Conservation (phyloP, 257 asterid species). For the Osmanthus fragrans region DNA sequence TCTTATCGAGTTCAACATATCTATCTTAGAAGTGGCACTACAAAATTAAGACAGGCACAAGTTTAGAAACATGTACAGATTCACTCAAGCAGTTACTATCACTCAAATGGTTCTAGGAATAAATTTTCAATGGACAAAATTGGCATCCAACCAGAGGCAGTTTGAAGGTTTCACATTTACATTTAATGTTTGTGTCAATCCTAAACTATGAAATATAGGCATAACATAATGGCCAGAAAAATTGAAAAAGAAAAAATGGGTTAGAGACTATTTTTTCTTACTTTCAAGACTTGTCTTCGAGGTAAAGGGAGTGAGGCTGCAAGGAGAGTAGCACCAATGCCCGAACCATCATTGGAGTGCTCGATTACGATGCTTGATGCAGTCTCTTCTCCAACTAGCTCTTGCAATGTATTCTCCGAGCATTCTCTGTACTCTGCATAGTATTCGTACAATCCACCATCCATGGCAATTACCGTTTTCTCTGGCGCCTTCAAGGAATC, state of each 20-base stretch:
- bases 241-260: background rate
- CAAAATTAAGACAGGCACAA: no score
- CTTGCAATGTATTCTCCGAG: slow-evolving; percentile 56
- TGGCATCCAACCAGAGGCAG: background rate
- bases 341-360: slow-evolving; percentile 88
- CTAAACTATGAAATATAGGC: background rate
- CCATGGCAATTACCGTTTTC: slow-evolving; percentile 77
- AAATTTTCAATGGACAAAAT: background rate
- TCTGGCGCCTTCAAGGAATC: slow-evolving; percentile 41
- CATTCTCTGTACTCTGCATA: slow-evolving; percentile 61
- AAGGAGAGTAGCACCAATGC: slow-evolving; percentile 89
- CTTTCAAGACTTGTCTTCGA: slow-evolving; percentile 19
- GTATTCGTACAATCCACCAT: slow-evolving; percentile 82
- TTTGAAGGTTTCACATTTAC: background rate
- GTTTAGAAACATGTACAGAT: no score
- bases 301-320: slow-evolving; percentile 71
- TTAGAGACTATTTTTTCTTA: background rate
- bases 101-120: background rate
- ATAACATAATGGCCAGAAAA: background rate
- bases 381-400: slow-evolving; percentile 55
- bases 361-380: slow-evolving; percentile 39
- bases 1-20: background rate
- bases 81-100: background rate
- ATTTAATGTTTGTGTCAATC: background rate
- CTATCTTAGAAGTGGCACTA: no score